phyloP scores from a whole-genome alignment of 2,329 filamentous ascomycete species.

The Tolypocladium album region DNA sequence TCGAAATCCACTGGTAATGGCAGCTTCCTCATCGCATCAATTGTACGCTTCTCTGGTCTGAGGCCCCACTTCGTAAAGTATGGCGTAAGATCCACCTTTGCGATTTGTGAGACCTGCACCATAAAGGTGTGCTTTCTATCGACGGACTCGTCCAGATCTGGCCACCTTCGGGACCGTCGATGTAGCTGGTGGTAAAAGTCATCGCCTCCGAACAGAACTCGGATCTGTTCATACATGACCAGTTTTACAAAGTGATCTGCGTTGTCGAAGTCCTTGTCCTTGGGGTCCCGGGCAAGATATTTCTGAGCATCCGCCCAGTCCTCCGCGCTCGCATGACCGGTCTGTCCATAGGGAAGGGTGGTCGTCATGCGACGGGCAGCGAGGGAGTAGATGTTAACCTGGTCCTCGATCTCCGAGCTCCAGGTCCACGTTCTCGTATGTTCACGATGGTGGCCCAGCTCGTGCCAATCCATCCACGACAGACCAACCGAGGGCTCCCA shows the following conservation, averaged over 20 bases:
- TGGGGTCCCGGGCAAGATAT: not conserved
- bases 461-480: constrained; percentile 3
- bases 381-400: constrained; percentile 1
- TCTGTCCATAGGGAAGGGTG: not conserved
- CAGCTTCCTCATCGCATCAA: not conserved
- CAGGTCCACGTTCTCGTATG: too few relatives aligned
- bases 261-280: not conserved
- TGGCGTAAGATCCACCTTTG: not conserved
- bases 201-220: constrained; percentile 1
- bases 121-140: not conserved
- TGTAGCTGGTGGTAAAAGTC: constrained; percentile 1
- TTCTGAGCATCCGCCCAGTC: constrained; percentile 2
- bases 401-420: not conserved
- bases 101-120: not conserved
- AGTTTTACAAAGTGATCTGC: not conserved
- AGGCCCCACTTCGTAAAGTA: constrained; percentile 3
- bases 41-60: not conserved
- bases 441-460: not conserved
- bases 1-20: too few relatives aligned
- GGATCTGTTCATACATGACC: constrained; percentile 3
- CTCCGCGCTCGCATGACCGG: not conserved
- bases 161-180: not conserved
- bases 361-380: not conserved
- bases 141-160: not conserved
- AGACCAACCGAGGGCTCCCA: not conserved